These are phyloP conservation scores for Tetrahymena elliotti DNA, from an alignment of 73 alveolate species.

Conservation along the genomic window DNA sequence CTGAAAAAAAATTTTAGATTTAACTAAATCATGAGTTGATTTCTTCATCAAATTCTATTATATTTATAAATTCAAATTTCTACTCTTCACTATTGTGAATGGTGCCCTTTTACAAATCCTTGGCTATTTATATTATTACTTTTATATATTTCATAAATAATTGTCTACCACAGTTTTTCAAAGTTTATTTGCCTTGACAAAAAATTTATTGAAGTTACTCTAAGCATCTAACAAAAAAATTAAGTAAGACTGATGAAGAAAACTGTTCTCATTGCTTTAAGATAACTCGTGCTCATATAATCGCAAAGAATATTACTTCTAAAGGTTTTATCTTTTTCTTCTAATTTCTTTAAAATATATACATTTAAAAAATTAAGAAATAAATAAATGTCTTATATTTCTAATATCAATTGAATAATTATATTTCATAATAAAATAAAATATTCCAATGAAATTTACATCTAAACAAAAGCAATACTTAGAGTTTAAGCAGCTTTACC, in stretches of 20 bases:
- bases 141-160: background rate
- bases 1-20: background rate
- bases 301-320: background rate
- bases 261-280: background rate
- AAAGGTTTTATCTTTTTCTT: background rate
- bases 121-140: background rate
- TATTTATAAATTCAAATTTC: background rate
- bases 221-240: background rate
- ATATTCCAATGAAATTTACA: background rate
- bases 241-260: background rate
- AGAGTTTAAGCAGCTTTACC: background rate
- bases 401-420: too few relatives aligned
- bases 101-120: background rate
- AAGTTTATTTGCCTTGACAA: background rate
- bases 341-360: too few relatives aligned
- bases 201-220: background rate
- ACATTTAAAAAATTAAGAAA: too few relatives aligned
- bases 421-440: too few relatives aligned
- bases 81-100: background rate
- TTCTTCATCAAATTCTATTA: background rate
- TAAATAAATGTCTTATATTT: too few relatives aligned
- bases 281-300: background rate
- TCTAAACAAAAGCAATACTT: background rate
- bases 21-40: background rate
- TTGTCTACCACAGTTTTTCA: background rate